Conservation (phyloP, 768 basidiomycete genomes). For the Xerocomellus chrysenteron region DNA sequence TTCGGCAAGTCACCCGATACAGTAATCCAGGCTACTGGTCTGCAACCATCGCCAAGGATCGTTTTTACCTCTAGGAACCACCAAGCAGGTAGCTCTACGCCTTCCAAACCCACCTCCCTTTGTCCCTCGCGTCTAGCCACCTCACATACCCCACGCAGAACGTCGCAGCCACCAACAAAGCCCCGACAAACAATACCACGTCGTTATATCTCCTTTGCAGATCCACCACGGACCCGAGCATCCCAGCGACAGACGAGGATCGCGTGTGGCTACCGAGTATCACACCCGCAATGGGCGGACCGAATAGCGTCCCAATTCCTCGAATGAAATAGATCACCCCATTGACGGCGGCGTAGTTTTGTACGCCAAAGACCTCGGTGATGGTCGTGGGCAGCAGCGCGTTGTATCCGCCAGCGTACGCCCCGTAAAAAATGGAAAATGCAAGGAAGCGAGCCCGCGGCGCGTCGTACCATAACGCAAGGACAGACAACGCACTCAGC, state of each 20-base stretch:
- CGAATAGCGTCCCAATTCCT: neutral
- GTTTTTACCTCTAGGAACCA: too few species aligned
- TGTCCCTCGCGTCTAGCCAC: neutral
- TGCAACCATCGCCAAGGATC: neutral
- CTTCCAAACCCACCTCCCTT: neutral
- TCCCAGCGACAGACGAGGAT: too few species aligned
- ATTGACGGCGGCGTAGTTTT: neutral
- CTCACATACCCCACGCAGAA: neutral
- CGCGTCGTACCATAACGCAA: neutral
- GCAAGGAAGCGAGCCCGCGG: neutral
- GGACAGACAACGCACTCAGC: too few species aligned
- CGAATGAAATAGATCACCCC: neutral
- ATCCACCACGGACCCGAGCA: neutral
- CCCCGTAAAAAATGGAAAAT: neutral
- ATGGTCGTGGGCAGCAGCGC: slow-evolving; percentile 1
- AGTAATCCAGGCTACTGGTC: too few species aligned
- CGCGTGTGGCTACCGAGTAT: neutral
- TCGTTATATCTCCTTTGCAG: neutral
- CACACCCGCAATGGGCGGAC: neutral
- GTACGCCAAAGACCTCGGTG: slow-evolving; percentile 3
- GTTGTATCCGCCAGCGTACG: neutral
- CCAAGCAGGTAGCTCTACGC: neutral
- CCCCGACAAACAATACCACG: neutral
- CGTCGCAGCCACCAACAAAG: neutral
- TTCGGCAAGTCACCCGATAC: too few species aligned